Conservation (phyloP, 2,329 filamentous ascomycete species). For the Amylocarpus encephaloides region DNA sequence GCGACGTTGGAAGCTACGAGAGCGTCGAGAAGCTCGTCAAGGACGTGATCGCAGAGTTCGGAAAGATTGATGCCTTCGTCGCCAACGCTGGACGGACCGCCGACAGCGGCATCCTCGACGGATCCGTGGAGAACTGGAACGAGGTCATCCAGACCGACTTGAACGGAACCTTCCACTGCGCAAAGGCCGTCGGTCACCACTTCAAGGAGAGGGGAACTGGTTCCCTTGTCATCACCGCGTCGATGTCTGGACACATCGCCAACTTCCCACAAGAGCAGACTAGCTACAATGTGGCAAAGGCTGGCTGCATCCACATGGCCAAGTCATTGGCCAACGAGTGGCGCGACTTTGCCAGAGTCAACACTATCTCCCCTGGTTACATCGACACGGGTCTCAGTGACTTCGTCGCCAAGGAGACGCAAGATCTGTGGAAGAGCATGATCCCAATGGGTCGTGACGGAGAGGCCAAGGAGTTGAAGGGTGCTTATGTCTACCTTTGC, state of each 20-base stretch:
- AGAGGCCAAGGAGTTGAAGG: constrained; percentile 58
- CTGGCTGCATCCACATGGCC: constrained; percentile 40
- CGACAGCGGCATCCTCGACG: constrained; percentile 61
- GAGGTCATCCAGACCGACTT: constrained; percentile 60
- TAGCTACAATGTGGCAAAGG: constrained; percentile 60
- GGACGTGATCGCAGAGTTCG: constrained; percentile 59
- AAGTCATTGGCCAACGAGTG: constrained; percentile 40
- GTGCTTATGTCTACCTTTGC: constrained; percentile 45
- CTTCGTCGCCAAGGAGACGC: constrained; percentile 52
- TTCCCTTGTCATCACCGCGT: constrained; percentile 60
- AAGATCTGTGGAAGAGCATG: constrained; percentile 53
- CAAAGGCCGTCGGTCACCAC: constrained; percentile 60
- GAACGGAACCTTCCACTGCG: constrained; percentile 60
- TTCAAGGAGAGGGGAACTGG: constrained; percentile 61
- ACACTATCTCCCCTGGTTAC: constrained; percentile 61
- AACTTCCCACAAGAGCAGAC: constrained; percentile 59
- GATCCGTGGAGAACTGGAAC: constrained; percentile 60
- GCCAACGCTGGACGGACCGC: constrained; percentile 68
- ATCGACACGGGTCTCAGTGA: constrained; percentile 59
- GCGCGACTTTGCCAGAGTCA: constrained; percentile 61
- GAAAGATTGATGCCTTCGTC: constrained; percentile 60
- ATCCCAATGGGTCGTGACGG: constrained; percentile 52
- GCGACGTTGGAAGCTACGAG: constrained; percentile 50
- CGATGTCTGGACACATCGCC: constrained; percentile 50
- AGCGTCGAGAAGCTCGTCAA: constrained; percentile 46